Percentiles rank a stretch among this genome's conserved stretches.
Evolutionary conservation across 257 asterid species (phyloP).

Genomic region (Schizonepeta tenuifolia): DNA sequence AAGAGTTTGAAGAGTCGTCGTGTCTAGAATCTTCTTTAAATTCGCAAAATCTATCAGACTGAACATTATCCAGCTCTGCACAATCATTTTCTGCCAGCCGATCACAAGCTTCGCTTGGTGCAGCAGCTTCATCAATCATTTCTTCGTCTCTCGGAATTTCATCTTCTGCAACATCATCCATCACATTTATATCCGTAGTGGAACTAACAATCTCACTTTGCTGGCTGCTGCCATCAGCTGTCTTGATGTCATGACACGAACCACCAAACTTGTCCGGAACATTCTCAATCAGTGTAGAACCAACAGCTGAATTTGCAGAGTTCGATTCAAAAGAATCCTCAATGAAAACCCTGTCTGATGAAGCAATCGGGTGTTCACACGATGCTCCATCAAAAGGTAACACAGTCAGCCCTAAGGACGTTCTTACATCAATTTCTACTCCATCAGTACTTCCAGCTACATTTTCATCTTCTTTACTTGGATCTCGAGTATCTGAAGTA

Average conservation of each 20-base stretch:
- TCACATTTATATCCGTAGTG: conserved; percentile 31
- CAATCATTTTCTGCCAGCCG: conserved; percentile 34
- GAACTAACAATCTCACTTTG: conserved; percentile 39
- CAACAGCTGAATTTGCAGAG: conserved; percentile 36
- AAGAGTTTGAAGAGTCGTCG: conserved; percentile 36
- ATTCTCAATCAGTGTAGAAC: conserved; percentile 34
- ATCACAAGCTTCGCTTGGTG: conserved; percentile 32
- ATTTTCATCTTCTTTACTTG: conserved; percentile 30
- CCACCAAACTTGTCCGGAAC: conserved; percentile 26
- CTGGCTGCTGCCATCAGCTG: conserved; percentile 35
- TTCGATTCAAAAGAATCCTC: conserved; percentile 32
- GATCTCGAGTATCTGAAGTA: conserved; percentile 26
- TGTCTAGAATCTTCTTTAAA: conserved; percentile 37
- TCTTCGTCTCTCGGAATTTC: conserved; percentile 40
- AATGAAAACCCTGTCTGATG: conserved; percentile 3
- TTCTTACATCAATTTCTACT: conserved; percentile 37
- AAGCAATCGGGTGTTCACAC: conserved; percentile 29
- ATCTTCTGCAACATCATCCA: conserved; percentile 31
- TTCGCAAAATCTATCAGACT: conserved; percentile 35
- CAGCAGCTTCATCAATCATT: conserved; percentile 25
- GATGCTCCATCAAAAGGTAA: neutral
- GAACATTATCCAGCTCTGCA: conserved; percentile 26
- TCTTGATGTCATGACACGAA: conserved; percentile 35
- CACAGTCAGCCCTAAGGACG: conserved; percentile 20
- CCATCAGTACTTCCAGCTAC: conserved; percentile 8